Base-by-base conservation (phyloP, 2,329 filamentous ascomycete species). In the Aspergillus brunneoviolaceus region DNA sequence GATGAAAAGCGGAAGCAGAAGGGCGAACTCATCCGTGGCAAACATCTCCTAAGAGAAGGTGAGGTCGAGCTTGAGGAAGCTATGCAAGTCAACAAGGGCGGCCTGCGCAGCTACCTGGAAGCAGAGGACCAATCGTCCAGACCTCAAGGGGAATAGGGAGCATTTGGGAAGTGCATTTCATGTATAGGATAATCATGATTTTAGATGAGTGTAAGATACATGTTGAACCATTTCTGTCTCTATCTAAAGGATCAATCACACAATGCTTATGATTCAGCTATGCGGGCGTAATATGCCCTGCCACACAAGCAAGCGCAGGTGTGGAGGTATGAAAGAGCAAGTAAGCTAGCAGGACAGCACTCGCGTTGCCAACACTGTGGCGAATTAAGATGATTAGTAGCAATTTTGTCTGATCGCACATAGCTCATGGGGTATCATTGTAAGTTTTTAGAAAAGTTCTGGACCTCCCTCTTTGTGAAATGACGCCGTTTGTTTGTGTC, bases 51-150 rank as follows among this genome's bases (percentile, higher is more conserved):
- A 35, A 69, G 71, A 56, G 77, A 80, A 66, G 78, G 76, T 14
- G 77, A 79, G 62, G 76, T 72, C 7, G 78, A 81, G 60, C 69
- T 81, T 51, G 73, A 78, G 62, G 73, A 76, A 60, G 79, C 79
- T 21, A 76, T 80, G 77, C 72, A 65, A 42, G 63, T 80, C 23
- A 71, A 75, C 16, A 80, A 76, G 59, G 74, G 75, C 53, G 77
- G 78, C 4, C 59, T 80, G n/a, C 70, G 70, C n/a, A 74, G 74
- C 51, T 72, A 79, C 61, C 70, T 79, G 61, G 73, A 77, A 39
- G 57, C 65, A 29, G 70, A 72, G 25, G 59, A 58, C 10, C 39
- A 68, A 51, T 19, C 47, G 42, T 25, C 58, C 47, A 57, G 56
- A 49, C 21, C 6, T 16, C n/a, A 49, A 49, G 45, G 19, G 12